Conservation (phyloP, 257 asterid species). For the Parsonsia alboflavescens region DNA sequence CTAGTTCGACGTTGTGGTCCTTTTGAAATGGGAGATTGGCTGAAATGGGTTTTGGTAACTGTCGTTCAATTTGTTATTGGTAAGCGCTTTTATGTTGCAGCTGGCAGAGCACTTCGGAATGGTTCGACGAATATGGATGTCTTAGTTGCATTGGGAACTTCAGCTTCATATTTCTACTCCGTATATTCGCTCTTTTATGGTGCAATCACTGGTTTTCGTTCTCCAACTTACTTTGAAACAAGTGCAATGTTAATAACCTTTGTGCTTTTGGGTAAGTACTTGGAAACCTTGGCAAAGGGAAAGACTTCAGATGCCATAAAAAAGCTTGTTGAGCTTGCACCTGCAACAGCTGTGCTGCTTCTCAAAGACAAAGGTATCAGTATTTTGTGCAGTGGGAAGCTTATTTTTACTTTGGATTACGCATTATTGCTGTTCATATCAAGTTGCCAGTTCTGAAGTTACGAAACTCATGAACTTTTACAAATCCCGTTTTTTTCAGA, state of each 20-base stretch:
- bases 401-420: neutral
- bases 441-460: neutral
- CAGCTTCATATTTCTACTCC: conserved; percentile 92
- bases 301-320: conserved; percentile 97
- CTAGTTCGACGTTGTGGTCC: conserved; percentile 92
- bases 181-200: conserved; percentile 86
- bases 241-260: conserved; percentile 98
- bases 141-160: conserved; percentile 91
- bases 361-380: conserved; percentile 60
- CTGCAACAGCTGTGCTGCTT: conserved; percentile 81
- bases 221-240: conserved; percentile 93
- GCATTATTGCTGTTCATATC: neutral
- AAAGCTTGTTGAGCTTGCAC: conserved; percentile 92
- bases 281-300: conserved; percentile 94
- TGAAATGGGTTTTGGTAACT: conserved; percentile 85
- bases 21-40: conserved; percentile 96
- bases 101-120: conserved; percentile 94
- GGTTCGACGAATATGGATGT: conserved; percentile 99
- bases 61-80: conserved; percentile 88
- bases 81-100: conserved; percentile 94
- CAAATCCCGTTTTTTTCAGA: conserved; percentile 38
- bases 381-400: neutral
- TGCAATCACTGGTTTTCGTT: conserved; percentile 84
- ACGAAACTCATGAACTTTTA: neutral
- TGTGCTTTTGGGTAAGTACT: conserved; percentile 87